Evolutionary conservation across 441 rosid genomes (phyloP).

Genomic region (Corymbia citriodora): DNA sequence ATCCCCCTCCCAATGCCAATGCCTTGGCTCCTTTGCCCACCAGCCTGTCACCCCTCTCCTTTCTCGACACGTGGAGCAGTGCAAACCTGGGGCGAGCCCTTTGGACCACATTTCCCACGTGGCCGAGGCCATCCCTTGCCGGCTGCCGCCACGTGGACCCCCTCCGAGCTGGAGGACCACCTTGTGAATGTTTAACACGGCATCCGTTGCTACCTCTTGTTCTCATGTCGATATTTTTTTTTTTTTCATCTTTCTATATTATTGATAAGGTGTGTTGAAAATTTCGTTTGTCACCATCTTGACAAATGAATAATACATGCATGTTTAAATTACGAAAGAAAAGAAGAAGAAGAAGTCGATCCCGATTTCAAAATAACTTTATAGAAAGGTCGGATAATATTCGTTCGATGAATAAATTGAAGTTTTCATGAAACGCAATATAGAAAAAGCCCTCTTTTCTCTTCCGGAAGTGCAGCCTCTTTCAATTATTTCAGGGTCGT

Average conservation of each 20-base stretch:
- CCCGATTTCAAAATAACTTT: background rate
- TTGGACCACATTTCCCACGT: conserved; percentile 1
- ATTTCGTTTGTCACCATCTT: background rate
- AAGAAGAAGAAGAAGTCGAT: background rate
- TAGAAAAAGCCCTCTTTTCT: background rate
- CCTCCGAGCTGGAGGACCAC: background rate
- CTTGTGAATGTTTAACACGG: background rate
- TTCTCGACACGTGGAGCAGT: background rate
- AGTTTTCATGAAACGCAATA: background rate
- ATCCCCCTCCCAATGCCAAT: background rate
- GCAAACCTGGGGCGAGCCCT: background rate
- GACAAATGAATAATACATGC: background rate
- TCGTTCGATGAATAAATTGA: background rate
- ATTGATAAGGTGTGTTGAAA: background rate
- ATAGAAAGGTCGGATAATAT: background rate
- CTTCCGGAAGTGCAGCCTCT: background rate
- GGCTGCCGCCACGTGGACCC: background rate
- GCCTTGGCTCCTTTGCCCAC: background rate
- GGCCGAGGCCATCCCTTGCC: background rate
- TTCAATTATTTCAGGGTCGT: background rate
- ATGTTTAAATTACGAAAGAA: background rate
- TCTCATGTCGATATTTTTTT: background rate
- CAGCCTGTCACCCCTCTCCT: background rate
- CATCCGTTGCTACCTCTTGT: background rate
- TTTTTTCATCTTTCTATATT: background rate